Percentiles rank a stretch among this genome's conserved stretches.
Evolutionary conservation across 768 basidiomycete genomes (phyloP).

Genomic region (Boletus huronensis): DNA sequence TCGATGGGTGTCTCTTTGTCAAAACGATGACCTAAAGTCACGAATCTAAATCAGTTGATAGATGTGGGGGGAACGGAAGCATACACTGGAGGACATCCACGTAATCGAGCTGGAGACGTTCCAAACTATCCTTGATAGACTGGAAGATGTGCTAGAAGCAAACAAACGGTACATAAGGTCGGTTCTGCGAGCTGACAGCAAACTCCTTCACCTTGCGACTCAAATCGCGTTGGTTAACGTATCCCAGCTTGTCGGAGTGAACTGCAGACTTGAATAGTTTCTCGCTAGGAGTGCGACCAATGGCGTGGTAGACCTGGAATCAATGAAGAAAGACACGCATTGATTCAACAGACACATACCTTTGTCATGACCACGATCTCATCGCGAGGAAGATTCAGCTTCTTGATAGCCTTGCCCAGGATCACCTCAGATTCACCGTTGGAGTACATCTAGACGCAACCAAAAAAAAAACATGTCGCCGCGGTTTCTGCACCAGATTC

Average conservation of each 20-base stretch:
- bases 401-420: background rate
- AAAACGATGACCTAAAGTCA: background rate
- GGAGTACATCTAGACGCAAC: background rate
- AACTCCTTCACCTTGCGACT: slow-evolving; percentile 27
- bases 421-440: slow-evolving; percentile 2
- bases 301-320: background rate
- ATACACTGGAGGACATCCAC: background rate
- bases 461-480: background rate
- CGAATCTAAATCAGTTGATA: background rate
- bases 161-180: background rate
- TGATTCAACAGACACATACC: background rate
- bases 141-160: background rate
- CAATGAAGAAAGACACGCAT: background rate
- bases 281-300: slow-evolving; percentile 1
- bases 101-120: slow-evolving; percentile 1
- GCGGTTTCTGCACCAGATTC: background rate
- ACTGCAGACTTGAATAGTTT: background rate
- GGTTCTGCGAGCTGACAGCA: slow-evolving; percentile 28
- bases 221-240: background rate
- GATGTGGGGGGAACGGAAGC: background rate
- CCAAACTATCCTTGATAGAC: background rate
- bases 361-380: slow-evolving; percentile 2
- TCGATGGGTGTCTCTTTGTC: background rate
- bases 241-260: background rate
- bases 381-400: background rate